phyloP scores from a whole-genome alignment of 78 protist genomes.

The slime mould (Dictyostelium discoideum) region DNA sequence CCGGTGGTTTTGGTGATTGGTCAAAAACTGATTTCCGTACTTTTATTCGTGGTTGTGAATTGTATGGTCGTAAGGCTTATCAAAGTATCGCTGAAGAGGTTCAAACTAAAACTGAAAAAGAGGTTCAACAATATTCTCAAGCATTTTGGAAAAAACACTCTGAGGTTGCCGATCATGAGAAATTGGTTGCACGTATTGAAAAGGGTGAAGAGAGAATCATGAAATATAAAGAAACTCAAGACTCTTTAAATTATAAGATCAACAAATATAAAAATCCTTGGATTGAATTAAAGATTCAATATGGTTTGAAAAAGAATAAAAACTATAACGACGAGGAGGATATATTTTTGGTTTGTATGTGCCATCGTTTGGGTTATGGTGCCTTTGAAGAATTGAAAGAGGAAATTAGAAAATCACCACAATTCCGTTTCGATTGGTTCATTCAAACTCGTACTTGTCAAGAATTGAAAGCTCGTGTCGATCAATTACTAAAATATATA shows the following conservation, averaged over 20 bases:
- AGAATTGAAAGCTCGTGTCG: constrained; percentile 76
- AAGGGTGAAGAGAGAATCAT: constrained; percentile 82
- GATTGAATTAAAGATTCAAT: constrained; percentile 69
- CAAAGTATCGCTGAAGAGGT: constrained; percentile 51
- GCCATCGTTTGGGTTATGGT: constrained; percentile 85
- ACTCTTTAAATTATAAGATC: constrained; percentile 72
- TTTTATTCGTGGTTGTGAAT: constrained; percentile 84
- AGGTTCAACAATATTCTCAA: constrained; percentile 74
- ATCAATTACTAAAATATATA: constrained; percentile 60
- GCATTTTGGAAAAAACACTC: constrained; percentile 75
- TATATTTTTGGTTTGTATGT: constrained; percentile 84
- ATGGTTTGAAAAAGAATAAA: constrained; percentile 70
- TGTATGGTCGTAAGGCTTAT: constrained; percentile 80
- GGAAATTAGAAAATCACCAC: constrained; percentile 83
- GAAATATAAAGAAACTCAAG: constrained; percentile 19
- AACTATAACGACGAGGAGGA: constrained; percentile 88
- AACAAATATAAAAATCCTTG: constrained; percentile 80
- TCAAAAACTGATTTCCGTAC: constrained; percentile 66
- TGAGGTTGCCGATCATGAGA: constrained; percentile 81
- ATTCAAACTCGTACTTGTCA: constrained; percentile 84
- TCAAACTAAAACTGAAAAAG: constrained; percentile 79
- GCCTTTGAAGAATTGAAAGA: constrained; percentile 80
- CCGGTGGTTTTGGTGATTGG: constrained; percentile 87
- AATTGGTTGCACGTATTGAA: constrained; percentile 59
- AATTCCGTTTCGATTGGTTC: constrained; percentile 93